Conservation (phyloP, 2,329 filamentous ascomycete species). For the Atkinsonella texensis region DNA sequence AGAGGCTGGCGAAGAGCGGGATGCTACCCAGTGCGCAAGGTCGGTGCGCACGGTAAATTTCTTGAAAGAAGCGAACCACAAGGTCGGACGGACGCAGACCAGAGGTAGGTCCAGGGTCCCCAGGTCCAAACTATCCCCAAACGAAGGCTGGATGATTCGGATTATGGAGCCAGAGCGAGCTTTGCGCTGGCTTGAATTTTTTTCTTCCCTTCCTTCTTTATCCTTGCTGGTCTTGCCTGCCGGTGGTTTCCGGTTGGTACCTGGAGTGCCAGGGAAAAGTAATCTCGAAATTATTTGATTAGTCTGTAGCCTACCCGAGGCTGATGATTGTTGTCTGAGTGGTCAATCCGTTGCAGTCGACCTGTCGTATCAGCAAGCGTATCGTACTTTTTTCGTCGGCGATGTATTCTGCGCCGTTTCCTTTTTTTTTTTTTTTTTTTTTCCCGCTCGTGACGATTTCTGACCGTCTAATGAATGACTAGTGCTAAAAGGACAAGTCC, state of each 20-base stretch:
- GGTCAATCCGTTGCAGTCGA: conserved; percentile 3
- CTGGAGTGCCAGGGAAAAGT: not conserved
- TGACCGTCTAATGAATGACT: conserved; percentile 22
- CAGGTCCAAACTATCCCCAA: not conserved
- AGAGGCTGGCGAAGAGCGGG: not conserved
- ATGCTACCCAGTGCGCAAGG: not conserved
- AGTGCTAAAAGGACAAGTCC: conserved; percentile 40
- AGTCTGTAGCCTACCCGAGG: not conserved
- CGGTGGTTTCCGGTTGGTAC: not conserved
- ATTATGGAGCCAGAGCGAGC: not conserved
- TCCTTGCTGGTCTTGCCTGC: too few relatives aligned
- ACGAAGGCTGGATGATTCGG: not conserved
- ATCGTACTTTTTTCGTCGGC: not conserved
- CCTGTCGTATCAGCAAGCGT: conserved; percentile 5
- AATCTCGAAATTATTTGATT: conserved; percentile 3
- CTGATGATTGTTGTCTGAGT: not conserved
- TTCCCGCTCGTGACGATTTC: not conserved
- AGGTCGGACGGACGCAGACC: not conserved
- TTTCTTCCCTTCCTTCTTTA: not conserved
- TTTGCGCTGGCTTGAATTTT: not conserved
- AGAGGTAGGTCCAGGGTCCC: conserved; percentile 11
- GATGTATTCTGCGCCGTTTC: not conserved
- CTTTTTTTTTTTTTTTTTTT: not conserved
- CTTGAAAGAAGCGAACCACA: not conserved
- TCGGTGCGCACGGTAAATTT: not conserved